These are phyloP conservation scores for Chaetomium olivaceum DNA, from an alignment of 2,329 filamentous ascomycete species.

Conservation along the genomic window DNA sequence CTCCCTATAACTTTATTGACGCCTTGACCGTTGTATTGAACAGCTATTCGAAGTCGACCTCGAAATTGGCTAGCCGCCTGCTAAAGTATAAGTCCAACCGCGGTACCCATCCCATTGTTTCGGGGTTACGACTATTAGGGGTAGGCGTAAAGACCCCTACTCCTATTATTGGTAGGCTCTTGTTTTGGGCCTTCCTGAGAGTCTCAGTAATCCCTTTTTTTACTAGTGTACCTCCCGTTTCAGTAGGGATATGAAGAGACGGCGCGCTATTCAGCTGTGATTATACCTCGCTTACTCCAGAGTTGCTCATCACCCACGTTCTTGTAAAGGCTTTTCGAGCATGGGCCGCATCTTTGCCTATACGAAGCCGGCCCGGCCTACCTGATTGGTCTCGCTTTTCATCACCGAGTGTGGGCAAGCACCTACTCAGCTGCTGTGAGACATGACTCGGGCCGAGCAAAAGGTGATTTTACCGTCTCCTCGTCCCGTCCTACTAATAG, in stretches of 20 bases:
- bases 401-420: no score
- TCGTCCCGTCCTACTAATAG: no score
- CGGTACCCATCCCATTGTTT: constrained; percentile 10
- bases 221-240: background rate
- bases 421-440: no score
- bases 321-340: no score
- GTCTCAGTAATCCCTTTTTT: background rate
- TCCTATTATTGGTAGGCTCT: constrained; percentile 2
- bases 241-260: background rate
- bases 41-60: background rate
- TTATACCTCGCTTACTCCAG: no score
- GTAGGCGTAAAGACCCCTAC: background rate
- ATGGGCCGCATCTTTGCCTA: no score
- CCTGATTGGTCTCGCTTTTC: no score
- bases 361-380: no score
- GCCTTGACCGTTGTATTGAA: background rate
- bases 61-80: constrained; percentile 13
- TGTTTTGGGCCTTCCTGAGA: constrained; percentile 7
- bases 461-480: no score
- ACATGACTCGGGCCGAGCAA: no score
- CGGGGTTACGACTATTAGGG: background rate
- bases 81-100: constrained; percentile 17
- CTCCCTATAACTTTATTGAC: background rate
- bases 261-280: background rate
- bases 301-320: no score